Percentiles rank a stretch among this genome's conserved stretches.
Conservation (phyloP, 352 stramenopile species). For the Pythium scleroteichum region DNA sequence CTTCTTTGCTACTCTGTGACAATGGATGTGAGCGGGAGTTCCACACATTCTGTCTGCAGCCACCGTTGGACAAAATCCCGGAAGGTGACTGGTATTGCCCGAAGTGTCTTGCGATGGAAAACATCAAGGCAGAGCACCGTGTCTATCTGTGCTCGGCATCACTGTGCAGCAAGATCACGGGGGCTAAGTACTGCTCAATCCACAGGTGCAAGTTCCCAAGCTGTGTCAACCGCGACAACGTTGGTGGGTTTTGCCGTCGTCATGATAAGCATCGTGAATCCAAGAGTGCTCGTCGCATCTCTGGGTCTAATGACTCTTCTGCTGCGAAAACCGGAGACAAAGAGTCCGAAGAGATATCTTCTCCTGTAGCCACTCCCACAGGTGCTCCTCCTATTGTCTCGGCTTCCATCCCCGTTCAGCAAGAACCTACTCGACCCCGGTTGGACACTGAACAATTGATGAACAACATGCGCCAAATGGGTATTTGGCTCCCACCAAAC, state of each 20-base stretch:
- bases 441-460: constrained; percentile 21
- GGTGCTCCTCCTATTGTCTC: not conserved
- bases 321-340: not conserved
- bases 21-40: constrained; percentile 57
- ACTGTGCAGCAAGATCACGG: constrained; percentile 43
- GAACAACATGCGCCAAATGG: constrained; percentile 30
- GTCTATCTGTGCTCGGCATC: constrained; percentile 42
- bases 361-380: not conserved
- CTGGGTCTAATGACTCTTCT: not conserved
- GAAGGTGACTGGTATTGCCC: constrained; percentile 55
- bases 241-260: constrained; percentile 35
- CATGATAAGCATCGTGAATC: constrained; percentile 26
- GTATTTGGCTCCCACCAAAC: constrained; percentile 28
- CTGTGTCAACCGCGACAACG: constrained; percentile 35
- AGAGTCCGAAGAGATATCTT: not conserved
- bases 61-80: constrained; percentile 45
- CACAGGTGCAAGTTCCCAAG: constrained; percentile 35
- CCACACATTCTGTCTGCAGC: constrained; percentile 50
- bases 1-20: constrained; percentile 49
- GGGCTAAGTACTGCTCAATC: constrained; percentile 36
- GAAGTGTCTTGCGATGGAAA: constrained; percentile 30
- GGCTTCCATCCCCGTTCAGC: not conserved
- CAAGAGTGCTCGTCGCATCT: not conserved
- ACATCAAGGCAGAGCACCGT: constrained; percentile 19
- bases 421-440: not conserved